These are phyloP conservation scores for Danielozyma ontarioensis DNA, from an alignment of 805 yeast species.

Conservation along the genomic window DNA sequence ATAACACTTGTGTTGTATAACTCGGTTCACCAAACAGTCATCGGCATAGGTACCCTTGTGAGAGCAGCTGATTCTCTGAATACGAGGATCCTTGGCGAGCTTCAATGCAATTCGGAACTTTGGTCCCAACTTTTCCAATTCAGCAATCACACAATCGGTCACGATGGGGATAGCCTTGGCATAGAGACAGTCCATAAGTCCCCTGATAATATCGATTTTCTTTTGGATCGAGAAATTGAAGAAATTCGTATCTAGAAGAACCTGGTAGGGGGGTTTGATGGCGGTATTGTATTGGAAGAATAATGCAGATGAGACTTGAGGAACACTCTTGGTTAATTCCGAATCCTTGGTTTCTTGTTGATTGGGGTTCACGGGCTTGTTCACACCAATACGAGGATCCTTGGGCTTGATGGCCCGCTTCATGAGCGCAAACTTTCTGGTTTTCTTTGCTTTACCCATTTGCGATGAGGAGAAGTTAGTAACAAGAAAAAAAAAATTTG, in stretches of 20 bases:
- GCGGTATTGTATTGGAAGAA: slow-evolving; percentile 93
- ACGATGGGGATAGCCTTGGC: slow-evolving; percentile 95
- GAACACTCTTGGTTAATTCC: slow-evolving; percentile 52
- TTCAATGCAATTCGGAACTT: slow-evolving; percentile 89
- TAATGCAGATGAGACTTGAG: slow-evolving; percentile 93
- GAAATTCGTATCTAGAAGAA: slow-evolving; percentile 92
- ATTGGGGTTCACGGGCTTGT: slow-evolving; percentile 31
- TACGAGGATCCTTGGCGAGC: slow-evolving; percentile 90
- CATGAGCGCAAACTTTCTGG: slow-evolving; percentile 92
- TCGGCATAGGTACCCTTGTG: slow-evolving; percentile 98
- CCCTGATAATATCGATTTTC: slow-evolving; percentile 89
- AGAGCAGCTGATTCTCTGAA: slow-evolving; percentile 78
- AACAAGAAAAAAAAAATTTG: neutral
- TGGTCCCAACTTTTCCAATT: slow-evolving; percentile 92
- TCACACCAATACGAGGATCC: slow-evolving; percentile 54
- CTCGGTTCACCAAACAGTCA: slow-evolving; percentile 91
- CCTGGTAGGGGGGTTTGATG: slow-evolving; percentile 97
- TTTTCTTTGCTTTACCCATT: slow-evolving; percentile 98
- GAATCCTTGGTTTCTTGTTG: slow-evolving; percentile 46
- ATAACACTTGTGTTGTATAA: slow-evolving; percentile 92
- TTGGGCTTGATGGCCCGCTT: slow-evolving; percentile 75
- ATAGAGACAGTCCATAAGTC: slow-evolving; percentile 91
- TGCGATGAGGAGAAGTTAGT: too few species aligned
- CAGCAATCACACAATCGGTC: slow-evolving; percentile 98
- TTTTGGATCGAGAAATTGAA: slow-evolving; percentile 95